Percentiles rank a stretch among this genome's conserved stretches.
Conservation (phyloP, 352 stramenopile genomes). For the Globisporangium parvum region DNA sequence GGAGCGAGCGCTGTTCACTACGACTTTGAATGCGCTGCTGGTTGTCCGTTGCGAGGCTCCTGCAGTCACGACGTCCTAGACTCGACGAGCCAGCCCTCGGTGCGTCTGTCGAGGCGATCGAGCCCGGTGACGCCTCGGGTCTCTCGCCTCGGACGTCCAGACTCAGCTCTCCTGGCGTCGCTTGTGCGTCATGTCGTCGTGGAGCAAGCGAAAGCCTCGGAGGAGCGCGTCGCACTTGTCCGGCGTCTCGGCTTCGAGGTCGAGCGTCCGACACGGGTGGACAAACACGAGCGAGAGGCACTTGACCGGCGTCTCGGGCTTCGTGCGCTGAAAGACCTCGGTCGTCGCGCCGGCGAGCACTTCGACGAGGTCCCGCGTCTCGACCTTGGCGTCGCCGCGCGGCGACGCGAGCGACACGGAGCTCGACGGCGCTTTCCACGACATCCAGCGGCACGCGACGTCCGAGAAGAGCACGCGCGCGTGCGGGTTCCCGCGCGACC, state of each 20-base stretch:
- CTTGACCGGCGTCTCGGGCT: constrained; percentile 19
- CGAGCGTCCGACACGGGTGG: constrained; percentile 61
- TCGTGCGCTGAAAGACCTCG: constrained; percentile 38
- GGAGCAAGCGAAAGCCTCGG: constrained; percentile 54
- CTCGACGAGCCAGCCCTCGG: too few relatives aligned
- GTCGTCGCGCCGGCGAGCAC: constrained; percentile 41
- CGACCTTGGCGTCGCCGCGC: constrained; percentile 36
- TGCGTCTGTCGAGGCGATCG: too few relatives aligned
- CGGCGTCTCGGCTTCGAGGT: constrained; percentile 49
- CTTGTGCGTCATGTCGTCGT: constrained; percentile 35
- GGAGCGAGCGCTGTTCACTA: too few relatives aligned
- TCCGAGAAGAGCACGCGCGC: constrained; percentile 49
- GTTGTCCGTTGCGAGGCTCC: too few relatives aligned
- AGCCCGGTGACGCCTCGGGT: too few relatives aligned
- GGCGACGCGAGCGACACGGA: constrained; percentile 24
- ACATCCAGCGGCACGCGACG: constrained; percentile 49
- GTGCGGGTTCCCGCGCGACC: constrained; percentile 36
- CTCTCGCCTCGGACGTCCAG: neutral
- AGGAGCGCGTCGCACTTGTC: constrained; percentile 41
- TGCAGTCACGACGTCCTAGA: too few relatives aligned
- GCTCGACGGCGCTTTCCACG: constrained; percentile 36
- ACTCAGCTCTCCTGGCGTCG: constrained; percentile 8
- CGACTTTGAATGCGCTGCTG: too few relatives aligned
- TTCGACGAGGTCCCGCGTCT: constrained; percentile 46
- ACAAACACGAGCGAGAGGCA: constrained; percentile 73